Base-by-base conservation (phyloP, 2,329 filamentous ascomycete genomes). In the Penicillium sclerotiorum region DNA sequence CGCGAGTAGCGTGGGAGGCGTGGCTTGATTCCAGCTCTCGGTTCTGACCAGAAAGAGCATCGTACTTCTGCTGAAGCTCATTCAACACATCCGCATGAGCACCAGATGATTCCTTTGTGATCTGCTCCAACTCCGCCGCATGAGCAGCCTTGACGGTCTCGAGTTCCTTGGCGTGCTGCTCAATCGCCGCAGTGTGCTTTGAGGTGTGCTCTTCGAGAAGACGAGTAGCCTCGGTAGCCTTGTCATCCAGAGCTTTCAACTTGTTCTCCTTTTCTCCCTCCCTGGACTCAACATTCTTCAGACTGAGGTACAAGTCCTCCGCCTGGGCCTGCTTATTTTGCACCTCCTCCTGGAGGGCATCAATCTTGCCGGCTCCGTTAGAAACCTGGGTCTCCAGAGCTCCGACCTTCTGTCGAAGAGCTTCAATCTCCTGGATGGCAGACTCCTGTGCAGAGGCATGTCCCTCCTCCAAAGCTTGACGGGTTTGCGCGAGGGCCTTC, bases 251-350 rank as follows among this genome's bases (percentile, higher is more conserved):
- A 35, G 65, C 63, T 47, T 67, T 66, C 33, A 71, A 46, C 23
- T 65, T 61, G 28, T 52, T 62, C 7, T 70, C 66, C 40, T 72
- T 61, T 37, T 71, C 61, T 15, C 61, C 62, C 25, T 72, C 67
- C 52, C 69, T 73, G n/a, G 62, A 59, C 53, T 74, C 70, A 7
- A 72, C 60, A 5, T 67, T 59, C 41, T 65, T 57, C 36, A 76
- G 55, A 15, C 62, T 71, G 38, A 68, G 66, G 44, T 73, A 68
- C 8, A 76, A 59, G 8, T 62, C 61, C 36, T 69, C 66, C 1
- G 69, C 69, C 50, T 73, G 65, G 20, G 65, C 58, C 17, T 72
- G 63, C 48, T 72, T 72, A 50, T 51, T 58, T 21, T 69, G 64
- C 22, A 74, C 60, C 37, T 68, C 60, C 30, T 60, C 59, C 44